phyloP scores from a whole-genome alignment of 345 rosid species.

The Eucalyptus marginata region DNA sequence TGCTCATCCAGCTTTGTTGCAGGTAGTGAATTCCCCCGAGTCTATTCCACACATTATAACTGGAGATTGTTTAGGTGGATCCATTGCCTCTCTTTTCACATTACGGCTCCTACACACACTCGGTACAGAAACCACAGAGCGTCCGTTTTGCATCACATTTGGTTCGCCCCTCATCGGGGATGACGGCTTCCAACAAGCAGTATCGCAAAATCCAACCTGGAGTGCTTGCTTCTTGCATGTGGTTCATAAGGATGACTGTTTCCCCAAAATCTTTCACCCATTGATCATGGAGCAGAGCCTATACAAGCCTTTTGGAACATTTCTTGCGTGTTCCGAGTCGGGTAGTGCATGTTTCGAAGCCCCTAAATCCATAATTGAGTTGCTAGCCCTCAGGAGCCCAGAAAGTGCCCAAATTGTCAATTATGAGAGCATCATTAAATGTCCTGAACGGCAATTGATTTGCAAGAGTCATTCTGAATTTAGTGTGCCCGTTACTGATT shows the following conservation, averaged over 20 bases:
- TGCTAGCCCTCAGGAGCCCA: slow-evolving; percentile 1
- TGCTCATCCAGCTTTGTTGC: neutral
- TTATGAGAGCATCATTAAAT: neutral
- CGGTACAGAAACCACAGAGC: neutral
- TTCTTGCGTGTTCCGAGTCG: slow-evolving; percentile 20
- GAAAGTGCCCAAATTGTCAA: neutral
- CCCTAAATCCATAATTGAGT: slow-evolving; percentile 15
- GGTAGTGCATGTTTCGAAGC: slow-evolving; percentile 36
- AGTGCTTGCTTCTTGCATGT: slow-evolving; percentile 51
- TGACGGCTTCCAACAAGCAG: slow-evolving; percentile 10
- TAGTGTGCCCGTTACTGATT: neutral
- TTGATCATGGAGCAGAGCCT: neutral
- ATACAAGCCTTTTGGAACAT: slow-evolving; percentile 50
- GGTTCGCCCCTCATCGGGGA: slow-evolving; percentile 55
- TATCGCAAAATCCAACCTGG: slow-evolving; percentile 16
- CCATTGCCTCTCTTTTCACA: slow-evolving; percentile 60
- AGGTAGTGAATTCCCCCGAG: neutral
- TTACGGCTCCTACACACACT: slow-evolving; percentile 40
- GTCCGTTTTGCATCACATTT: slow-evolving; percentile 59
- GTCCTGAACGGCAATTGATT: neutral
- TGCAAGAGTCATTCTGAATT: slow-evolving; percentile 1
- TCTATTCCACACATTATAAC: slow-evolving; percentile 23
- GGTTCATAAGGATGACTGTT: slow-evolving; percentile 14
- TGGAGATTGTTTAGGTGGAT: slow-evolving; percentile 55
- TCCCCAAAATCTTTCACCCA: slow-evolving; percentile 13